Evolutionary conservation across 768 basidiomycete genomes (phyloP).

Genomic region (Hericium coralloides): DNA sequence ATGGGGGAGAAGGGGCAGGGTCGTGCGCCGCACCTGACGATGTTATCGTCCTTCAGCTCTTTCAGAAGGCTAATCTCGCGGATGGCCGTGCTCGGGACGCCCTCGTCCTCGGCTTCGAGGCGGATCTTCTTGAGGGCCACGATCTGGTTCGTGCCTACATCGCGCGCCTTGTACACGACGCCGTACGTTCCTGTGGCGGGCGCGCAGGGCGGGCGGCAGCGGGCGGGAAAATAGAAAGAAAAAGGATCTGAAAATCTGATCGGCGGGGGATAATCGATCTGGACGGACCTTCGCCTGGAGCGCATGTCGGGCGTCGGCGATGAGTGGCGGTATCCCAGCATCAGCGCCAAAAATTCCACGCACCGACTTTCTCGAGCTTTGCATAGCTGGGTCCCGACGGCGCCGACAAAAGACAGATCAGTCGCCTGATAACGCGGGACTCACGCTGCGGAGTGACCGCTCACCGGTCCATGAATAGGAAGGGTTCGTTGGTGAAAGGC

Average conservation of each 20-base stretch:
- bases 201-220: neutral
- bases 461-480: constrained; percentile 9
- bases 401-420: neutral
- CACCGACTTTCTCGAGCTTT: constrained; percentile 97
- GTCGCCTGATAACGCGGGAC: neutral
- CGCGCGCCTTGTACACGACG: constrained; percentile 95
- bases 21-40: constrained; percentile 62
- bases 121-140: constrained; percentile 99
- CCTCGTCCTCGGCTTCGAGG: constrained; percentile 97
- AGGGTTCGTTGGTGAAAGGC: neutral
- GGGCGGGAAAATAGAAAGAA: neutral
- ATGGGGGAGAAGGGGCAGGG: neutral
- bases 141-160: constrained; percentile 66
- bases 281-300: constrained; percentile 39
- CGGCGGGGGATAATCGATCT: neutral
- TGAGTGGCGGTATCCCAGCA: neutral
- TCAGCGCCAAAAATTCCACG: neutral
- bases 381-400: constrained; percentile 56
- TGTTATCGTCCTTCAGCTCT: constrained; percentile 92
- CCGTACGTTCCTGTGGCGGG: constrained; percentile 79
- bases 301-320: neutral
- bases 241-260: neutral
- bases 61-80: constrained; percentile 96
- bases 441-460: neutral
- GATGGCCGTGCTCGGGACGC: constrained; percentile 96